Evolutionary conservation across 2,329 filamentous ascomycete species (phyloP).

Genomic region (Epichloe uncinata): DNA sequence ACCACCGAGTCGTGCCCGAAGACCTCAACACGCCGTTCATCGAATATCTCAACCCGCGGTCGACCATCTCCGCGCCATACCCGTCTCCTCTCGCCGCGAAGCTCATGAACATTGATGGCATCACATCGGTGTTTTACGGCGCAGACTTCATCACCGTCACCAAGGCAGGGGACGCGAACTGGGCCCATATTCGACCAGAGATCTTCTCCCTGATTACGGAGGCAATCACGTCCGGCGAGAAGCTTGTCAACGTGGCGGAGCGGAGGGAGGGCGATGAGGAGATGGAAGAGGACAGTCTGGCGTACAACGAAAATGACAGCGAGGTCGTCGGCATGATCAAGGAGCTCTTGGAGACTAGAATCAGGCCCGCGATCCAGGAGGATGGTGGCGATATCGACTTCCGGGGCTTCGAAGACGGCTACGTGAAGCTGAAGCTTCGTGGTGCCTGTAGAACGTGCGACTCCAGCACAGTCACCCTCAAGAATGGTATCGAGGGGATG

Average conservation of each 20-base stretch:
- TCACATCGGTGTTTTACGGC: constrained; percentile 91
- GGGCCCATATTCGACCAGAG: constrained; percentile 91
- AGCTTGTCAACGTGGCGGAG: constrained; percentile 61
- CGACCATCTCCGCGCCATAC: constrained; percentile 77
- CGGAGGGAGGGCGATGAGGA: constrained; percentile 38
- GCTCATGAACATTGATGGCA: constrained; percentile 85
- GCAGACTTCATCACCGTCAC: constrained; percentile 94
- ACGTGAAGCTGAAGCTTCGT: constrained; percentile 74
- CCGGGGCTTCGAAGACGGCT: constrained; percentile 69
- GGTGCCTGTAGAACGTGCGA: constrained; percentile 94
- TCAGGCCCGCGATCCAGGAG: constrained; percentile 90
- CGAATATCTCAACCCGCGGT: constrained; percentile 82
- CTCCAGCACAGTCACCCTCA: constrained; percentile 89
- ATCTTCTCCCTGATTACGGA: constrained; percentile 93
- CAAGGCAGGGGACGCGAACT: constrained; percentile 76
- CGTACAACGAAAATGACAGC: constrained; percentile 79
- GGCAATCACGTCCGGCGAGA: constrained; percentile 70
- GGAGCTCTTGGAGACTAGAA: constrained; percentile 87
- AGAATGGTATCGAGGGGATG: constrained; percentile 98
- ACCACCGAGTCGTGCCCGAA: constrained; percentile 71
- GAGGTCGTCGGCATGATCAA: constrained; percentile 99
- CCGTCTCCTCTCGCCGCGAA: constrained; percentile 83
- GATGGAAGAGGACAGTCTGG: constrained; percentile 52
- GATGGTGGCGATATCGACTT: constrained; percentile 97
- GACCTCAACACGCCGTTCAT: constrained; percentile 63